Conservation (phyloP, 257 asterid species). For the Sherardia arvensis region DNA sequence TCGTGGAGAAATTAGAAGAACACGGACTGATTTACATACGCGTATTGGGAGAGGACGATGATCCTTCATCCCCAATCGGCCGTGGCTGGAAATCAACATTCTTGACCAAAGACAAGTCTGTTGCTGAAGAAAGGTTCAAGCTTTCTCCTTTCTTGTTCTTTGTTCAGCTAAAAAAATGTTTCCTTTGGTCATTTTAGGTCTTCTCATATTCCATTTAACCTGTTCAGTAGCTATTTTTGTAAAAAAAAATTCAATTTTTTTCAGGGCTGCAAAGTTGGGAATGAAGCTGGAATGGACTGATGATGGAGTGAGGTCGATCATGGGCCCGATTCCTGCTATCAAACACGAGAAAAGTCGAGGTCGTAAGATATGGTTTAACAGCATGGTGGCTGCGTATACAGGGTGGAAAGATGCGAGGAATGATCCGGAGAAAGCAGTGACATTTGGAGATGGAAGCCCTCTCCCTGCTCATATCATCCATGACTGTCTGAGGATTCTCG, state of each 20-base stretch:
- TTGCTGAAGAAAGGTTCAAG: constrained; percentile 76
- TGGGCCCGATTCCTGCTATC: constrained; percentile 86
- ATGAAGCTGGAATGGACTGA: constrained; percentile 80
- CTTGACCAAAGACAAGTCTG: constrained; percentile 54
- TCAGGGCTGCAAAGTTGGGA: constrained; percentile 70
- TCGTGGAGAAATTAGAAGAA: constrained; percentile 58
- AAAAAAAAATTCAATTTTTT: background rate
- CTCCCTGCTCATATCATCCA: constrained; percentile 47
- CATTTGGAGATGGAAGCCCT: constrained; percentile 63
- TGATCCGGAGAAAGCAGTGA: constrained; percentile 72
- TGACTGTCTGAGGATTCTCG: constrained; percentile 57
- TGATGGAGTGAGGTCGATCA: constrained; percentile 51
- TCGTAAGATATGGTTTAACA: constrained; percentile 78
- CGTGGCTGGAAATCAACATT: constrained; percentile 92
- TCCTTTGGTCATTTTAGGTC: too few relatives aligned
- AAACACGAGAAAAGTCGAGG: constrained; percentile 45
- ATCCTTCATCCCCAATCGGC: constrained; percentile 39
- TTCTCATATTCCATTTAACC: background rate
- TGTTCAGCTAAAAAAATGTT: too few relatives aligned
- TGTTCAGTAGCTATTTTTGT: background rate
- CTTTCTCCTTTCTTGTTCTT: background rate
- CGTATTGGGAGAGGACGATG: background rate
- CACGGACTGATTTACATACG: constrained; percentile 13
- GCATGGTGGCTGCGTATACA: constrained; percentile 84
- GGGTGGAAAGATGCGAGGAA: constrained; percentile 79